Percentiles rank a stretch among this genome's conserved stretches.
These are phyloP conservation scores for Teratosphaeriaceae sp. DNA, from an alignment of 2,329 filamentous ascomycete genomes.

Conservation along the genomic window DNA sequence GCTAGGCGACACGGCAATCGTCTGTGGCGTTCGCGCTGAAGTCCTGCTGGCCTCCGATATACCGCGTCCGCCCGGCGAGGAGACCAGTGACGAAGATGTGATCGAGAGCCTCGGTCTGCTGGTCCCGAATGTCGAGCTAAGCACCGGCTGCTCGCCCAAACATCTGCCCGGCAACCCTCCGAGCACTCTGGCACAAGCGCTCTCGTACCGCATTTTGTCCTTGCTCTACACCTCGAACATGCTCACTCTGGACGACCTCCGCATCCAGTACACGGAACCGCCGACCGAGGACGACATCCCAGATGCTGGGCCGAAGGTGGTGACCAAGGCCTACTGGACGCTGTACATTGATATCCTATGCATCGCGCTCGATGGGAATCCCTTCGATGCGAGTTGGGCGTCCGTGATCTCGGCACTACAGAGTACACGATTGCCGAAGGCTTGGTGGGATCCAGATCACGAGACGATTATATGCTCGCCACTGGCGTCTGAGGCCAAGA, in stretches of 20 bases:
- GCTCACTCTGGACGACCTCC: constrained; percentile 60
- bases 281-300: constrained; percentile 42
- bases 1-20: constrained; percentile 84
- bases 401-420: constrained; percentile 73
- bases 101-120: constrained; percentile 58
- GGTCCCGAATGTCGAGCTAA: constrained; percentile 89
- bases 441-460: constrained; percentile 76
- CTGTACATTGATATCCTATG: constrained; percentile 95
- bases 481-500: constrained; percentile 45
- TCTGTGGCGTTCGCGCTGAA: constrained; percentile 86
- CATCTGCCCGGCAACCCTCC: constrained; percentile 82
- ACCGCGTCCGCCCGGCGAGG: constrained; percentile 48
- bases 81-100: constrained; percentile 19
- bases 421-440: constrained; percentile 69
- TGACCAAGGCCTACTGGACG: constrained; percentile 84
- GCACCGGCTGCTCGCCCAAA: constrained; percentile 80
- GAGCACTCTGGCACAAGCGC: constrained; percentile 69
- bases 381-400: constrained; percentile 87
- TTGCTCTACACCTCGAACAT: constrained; percentile 66
- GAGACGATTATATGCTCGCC: constrained; percentile 73
- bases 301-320: constrained; percentile 31
- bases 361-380: constrained; percentile 84
- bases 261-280: constrained; percentile 52
- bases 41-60: constrained; percentile 71
- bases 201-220: constrained; percentile 73